phyloP scores from a whole-genome alignment of 139 green algal genomes.

The Zygnema cylindricum region DNA sequence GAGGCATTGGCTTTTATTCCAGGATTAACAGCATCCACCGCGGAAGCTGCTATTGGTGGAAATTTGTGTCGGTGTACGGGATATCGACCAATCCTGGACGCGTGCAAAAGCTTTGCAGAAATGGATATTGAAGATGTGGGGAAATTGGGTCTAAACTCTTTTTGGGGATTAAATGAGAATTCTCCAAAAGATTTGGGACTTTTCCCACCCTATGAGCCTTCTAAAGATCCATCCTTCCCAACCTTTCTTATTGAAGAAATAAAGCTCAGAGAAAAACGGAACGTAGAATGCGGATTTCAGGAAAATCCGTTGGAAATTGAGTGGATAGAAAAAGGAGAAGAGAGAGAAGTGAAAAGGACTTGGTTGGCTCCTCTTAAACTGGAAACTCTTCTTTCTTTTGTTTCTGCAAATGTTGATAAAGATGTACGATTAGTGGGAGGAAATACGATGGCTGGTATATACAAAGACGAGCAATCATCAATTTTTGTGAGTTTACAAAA shows the following conservation, averaged over 20 bases:
- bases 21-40: conserved; percentile 9
- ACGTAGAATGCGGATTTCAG: not conserved
- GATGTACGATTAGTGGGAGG: conserved; percentile 69
- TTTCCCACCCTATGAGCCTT: conserved; percentile 38
- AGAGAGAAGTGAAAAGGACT: not conserved
- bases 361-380: conserved; percentile 22
- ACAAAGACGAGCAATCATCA: not conserved
- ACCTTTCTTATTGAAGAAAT: conserved; percentile 30
- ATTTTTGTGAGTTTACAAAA: not conserved
- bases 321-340: not conserved
- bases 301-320: not conserved
- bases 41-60: conserved; percentile 37
- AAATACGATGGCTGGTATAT: conserved; percentile 65
- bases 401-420: not conserved
- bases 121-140: conserved; percentile 66
- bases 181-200: not conserved
- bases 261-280: not conserved
- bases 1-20: conserved; percentile 1
- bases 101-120: conserved; percentile 57
- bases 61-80: conserved; percentile 80
- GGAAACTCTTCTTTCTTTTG: conserved; percentile 11
- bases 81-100: conserved; percentile 78
- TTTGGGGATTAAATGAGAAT: not conserved
- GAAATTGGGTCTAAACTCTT: conserved; percentile 60
- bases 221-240: conserved; percentile 25